These are phyloP conservation scores for Aspergillus novofumigatus DNA, from an alignment of 2,329 filamentous ascomycete species.

Conservation along the genomic window DNA sequence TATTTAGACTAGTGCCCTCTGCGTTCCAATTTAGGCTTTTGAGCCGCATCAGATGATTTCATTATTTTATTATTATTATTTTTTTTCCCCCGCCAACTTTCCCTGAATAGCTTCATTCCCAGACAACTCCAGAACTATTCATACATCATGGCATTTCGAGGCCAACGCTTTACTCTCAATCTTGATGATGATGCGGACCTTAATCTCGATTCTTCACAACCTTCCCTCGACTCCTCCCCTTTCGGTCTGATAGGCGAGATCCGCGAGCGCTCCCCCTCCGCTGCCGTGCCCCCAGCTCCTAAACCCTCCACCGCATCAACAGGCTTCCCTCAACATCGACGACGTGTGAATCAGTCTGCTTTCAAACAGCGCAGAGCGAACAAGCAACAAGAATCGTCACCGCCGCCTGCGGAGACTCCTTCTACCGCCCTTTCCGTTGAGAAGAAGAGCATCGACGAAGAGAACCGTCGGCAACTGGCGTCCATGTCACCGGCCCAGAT, in stretches of 20 bases:
- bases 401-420: slow-evolving; percentile 4
- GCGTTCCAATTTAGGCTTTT: slow-evolving; percentile 33
- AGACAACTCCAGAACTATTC: background rate
- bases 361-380: slow-evolving; percentile 68
- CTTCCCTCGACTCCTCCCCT: slow-evolving; percentile 18
- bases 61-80: slow-evolving; percentile 18
- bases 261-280: slow-evolving; percentile 64
- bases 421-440: slow-evolving; percentile 46
- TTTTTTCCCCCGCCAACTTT: background rate
- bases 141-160: slow-evolving; percentile 48
- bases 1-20: slow-evolving; percentile 15
- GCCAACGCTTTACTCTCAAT: slow-evolving; percentile 59
- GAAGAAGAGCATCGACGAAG: slow-evolving; percentile 69
- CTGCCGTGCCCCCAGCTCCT: slow-evolving; percentile 40
- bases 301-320: slow-evolving; percentile 57
- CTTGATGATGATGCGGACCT: slow-evolving; percentile 52
- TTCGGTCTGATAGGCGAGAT: slow-evolving; percentile 65
- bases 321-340: slow-evolving; percentile 88
- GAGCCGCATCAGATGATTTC: slow-evolving; percentile 28
- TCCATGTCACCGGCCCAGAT: slow-evolving; percentile 81
- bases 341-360: slow-evolving; percentile 65
- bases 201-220: slow-evolving; percentile 25
- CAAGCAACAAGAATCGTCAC: slow-evolving; percentile 18
- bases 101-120: background rate
- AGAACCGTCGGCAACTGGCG: slow-evolving; percentile 71